Conservation (phyloP, 2,329 filamentous ascomycete species). For the Neonectria neomacrospora region DNA sequence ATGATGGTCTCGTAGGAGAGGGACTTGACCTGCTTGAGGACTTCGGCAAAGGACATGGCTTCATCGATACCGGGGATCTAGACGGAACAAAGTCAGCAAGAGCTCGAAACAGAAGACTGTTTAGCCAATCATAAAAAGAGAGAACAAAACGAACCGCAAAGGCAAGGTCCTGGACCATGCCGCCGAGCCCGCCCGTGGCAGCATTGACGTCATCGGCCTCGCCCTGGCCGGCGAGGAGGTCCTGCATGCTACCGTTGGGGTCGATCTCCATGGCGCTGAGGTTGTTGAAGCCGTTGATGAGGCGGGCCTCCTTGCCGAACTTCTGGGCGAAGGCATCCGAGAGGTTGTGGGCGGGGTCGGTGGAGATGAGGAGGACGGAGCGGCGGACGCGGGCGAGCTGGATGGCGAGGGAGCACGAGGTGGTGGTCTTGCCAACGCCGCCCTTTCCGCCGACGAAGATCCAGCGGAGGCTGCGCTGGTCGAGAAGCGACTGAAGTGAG, state of each 20-base stretch:
- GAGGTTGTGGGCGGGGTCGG: conserved; percentile 97
- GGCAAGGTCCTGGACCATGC: conserved; percentile 98
- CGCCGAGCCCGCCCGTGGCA: conserved; percentile 80
- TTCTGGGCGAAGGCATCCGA: conserved; percentile 98
- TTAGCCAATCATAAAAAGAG: not conserved
- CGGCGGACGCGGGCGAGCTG: conserved; percentile 95
- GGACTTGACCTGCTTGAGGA: conserved; percentile 98
- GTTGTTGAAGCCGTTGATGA: conserved; percentile 92
- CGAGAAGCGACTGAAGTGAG: conserved; percentile 91
- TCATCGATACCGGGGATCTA: conserved; percentile 98
- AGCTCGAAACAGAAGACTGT: not conserved
- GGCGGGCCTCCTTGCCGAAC: conserved; percentile 96
- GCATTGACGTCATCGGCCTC: conserved; percentile 75
- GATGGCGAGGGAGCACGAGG: conserved; percentile 96
- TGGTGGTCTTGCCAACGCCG: conserved; percentile 99
- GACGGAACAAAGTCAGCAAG: not conserved
- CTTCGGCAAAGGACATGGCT: conserved; percentile 99
- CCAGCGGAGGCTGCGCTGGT: conserved; percentile 96
- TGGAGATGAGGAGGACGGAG: conserved; percentile 96
- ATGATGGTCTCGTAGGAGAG: conserved; percentile 99
- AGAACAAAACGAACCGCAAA: conserved; percentile 77
- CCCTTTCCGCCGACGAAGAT: conserved; percentile 99
- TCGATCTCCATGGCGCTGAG: conserved; percentile 99
- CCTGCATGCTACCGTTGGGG: conserved; percentile 96
- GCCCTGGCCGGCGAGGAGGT: conserved; percentile 81